Evolutionary conservation across 129 eudicot species (phyloP).

Genomic region (Chrysanthemum makinoi): DNA sequence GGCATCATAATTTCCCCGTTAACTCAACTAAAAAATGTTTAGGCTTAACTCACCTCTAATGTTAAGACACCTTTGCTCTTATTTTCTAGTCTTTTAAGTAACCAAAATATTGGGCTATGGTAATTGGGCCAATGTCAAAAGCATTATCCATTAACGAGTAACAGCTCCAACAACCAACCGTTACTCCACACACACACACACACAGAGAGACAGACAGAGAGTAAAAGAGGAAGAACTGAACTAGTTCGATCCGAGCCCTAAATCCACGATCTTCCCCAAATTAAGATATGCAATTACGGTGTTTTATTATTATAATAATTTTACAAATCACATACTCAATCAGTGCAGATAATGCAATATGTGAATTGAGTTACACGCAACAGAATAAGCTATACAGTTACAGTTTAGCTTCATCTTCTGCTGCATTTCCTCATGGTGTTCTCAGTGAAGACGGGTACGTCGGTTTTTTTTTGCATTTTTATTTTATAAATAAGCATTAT

Average conservation of each 20-base stretch:
- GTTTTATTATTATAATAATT: slow-evolving; percentile 25
- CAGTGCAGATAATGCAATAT: slow-evolving; percentile 28
- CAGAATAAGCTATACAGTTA: slow-evolving; percentile 64
- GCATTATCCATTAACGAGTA: neutral
- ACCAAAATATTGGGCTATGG: too few relatives aligned
- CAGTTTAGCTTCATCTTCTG: slow-evolving; percentile 52
- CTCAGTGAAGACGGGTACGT: slow-evolving; percentile 93
- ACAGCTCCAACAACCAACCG: neutral
- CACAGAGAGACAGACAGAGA: neutral
- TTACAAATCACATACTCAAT: too few relatives aligned
- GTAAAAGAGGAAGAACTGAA: slow-evolving; percentile 4
- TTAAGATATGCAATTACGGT: slow-evolving; percentile 29
- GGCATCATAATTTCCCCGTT: too few relatives aligned
- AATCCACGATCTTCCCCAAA: slow-evolving; percentile 7
- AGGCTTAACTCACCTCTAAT: too few relatives aligned
- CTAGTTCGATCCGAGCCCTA: slow-evolving; percentile 15
- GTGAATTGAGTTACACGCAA: slow-evolving; percentile 54
- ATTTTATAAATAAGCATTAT: too few relatives aligned
- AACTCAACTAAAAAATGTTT: too few relatives aligned
- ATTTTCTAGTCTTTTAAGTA: too few relatives aligned
- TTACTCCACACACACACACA: too few relatives aligned
- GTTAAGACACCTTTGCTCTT: too few relatives aligned
- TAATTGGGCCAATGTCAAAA: too few relatives aligned
- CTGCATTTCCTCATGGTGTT: slow-evolving; percentile 69
- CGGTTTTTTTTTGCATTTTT: too few relatives aligned